Evolutionary conservation across 148 eudicot genomes (phyloP), one percentile per base, ranked within the genome.

Genomic region (Cornus kousa): DNA sequence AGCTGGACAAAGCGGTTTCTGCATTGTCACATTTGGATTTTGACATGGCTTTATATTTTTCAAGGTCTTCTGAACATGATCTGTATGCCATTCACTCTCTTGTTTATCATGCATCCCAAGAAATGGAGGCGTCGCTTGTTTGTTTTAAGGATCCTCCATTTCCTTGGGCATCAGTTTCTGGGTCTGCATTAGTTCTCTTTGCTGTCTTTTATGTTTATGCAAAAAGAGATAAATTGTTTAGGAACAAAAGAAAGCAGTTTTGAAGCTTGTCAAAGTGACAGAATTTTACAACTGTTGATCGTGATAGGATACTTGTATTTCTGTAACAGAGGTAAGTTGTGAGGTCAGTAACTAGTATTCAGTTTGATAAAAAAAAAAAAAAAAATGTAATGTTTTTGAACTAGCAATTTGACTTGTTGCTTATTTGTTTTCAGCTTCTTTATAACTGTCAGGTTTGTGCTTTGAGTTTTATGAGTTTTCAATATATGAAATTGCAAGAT

Each of bases 101-200:
- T 46, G 90, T 90, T 65, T 96, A 93, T 84, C 85, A 81, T 67
- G 98, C 95, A 46, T 89, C 97, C 39, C 97, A 92, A 84, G 97
- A 90, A 13, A 69, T 96, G 32, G 98, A 93, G 82, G 99, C 99
- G 2, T 90, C 97, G 5, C 97, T 96, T 76, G 88, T 84, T 79
- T 96, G 99, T 84, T 96, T 96, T 86, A 85, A 83, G 86, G 99
- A 93, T 72, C 99, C 97, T 71, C 98, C 99, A 17, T 77, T 96
- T 68, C 99, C 98, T 9, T 96, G 97, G 99, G 87, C 86, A 31
- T 92, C 99, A 1, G 80, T 83, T 73, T 80, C 81, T 10, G 76
- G 85, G 88, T 90, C 94, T 28, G 88, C 74, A 40, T 82, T 76
- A 39, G 83, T 85, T 60, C 92, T 89, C 71, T 24, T 86, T 73